Percentiles rank a stretch among this genome's conserved stretches.
Evolutionary conservation across 2,329 filamentous ascomycete genomes (phyloP).

Genomic region (Pseudocercospora musae): DNA sequence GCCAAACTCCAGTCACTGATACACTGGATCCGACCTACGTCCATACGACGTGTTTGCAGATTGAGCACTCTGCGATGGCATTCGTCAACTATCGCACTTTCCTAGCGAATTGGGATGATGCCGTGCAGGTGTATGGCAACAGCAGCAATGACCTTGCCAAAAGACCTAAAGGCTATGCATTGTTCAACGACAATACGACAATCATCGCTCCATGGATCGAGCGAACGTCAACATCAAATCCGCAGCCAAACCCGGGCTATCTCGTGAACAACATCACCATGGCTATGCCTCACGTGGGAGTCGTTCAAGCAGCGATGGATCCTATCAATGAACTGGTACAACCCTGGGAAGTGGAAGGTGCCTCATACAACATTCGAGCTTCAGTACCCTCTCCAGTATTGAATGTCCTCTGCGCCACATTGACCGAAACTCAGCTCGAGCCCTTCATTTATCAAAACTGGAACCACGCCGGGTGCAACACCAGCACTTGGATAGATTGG

Average conservation of each 20-base stretch:
- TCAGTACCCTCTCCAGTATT: slow-evolving; percentile 67
- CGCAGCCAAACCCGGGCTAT: slow-evolving; percentile 18
- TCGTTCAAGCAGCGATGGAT: slow-evolving; percentile 63
- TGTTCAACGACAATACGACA: slow-evolving; percentile 70
- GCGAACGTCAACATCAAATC: slow-evolving; percentile 52
- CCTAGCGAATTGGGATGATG: slow-evolving; percentile 42
- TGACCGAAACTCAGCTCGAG: slow-evolving; percentile 56
- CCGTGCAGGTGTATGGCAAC: slow-evolving; percentile 49
- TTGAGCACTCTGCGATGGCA: slow-evolving; percentile 66
- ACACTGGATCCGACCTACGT: slow-evolving; percentile 41
- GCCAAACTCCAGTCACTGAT: slow-evolving; percentile 58
- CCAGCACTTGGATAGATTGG: slow-evolving; percentile 12
- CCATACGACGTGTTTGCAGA: slow-evolving; percentile 60
- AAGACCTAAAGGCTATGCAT: slow-evolving; percentile 60
- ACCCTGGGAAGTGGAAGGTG: slow-evolving; percentile 59
- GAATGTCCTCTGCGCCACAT: slow-evolving; percentile 70
- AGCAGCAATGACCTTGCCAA: slow-evolving; percentile 42
- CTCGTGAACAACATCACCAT: slow-evolving; percentile 70
- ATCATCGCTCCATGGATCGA: slow-evolving; percentile 68
- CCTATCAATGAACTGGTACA: slow-evolving; percentile 65
- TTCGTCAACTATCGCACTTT: slow-evolving; percentile 67
- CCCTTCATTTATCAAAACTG: slow-evolving; percentile 64
- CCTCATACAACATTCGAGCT: slow-evolving; percentile 65
- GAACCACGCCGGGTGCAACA: slow-evolving; percentile 38
- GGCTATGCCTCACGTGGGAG: slow-evolving; percentile 70